Evolutionary conservation across 2,329 filamentous ascomycete species (phyloP), one percentile per base, ranked within the genome.

Genomic region (Penicillium capsulatum): DNA sequence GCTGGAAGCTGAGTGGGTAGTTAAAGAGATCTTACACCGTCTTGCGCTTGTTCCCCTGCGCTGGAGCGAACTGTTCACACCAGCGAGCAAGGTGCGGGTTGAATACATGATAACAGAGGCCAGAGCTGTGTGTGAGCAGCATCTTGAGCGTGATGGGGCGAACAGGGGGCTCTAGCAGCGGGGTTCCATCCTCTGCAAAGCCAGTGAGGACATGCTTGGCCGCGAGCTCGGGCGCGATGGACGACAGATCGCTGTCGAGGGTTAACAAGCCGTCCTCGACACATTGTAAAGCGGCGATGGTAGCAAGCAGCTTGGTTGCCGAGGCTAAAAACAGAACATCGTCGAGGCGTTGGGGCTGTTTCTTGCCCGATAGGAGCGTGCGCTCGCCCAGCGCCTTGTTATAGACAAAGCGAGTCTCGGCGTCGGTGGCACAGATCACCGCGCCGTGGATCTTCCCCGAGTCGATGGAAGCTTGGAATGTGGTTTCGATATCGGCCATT

Each of bases 251-350:
- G 2, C 67, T 68, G 7, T 70, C 66, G 0, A 80, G 60, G 1
- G 53, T 54, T 1, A 79, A 50, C 0, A 72, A 55, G 0, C 74
- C 74, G 5, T 71, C 65, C 24, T 80, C 76, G 2, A 80, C 73
- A 31, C 73, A 70, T 41, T 78, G 73, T n/a, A 81, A 51, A 1
- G 69, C 68, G 2, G 75, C 71, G 36, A 81, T 68, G 2, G 69
- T 68, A 2, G 76, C 69, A 37, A 77, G 45, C 2, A 81, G 57
- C 38, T 72, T 72, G 9, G 67, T 71, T 2, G 55, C 56, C 9
- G 51, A 57, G 10, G 52, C 56, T 14, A 53, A 27, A 16, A 42
- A 51, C 1, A 59, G 22, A 2, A 59, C 43, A 19, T 50, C 51
- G 14, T 55, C 41, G 7, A 64, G 44, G 16, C 57, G 51, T 10